Base-by-base conservation (phyloP, 169 alveolate species). In the Amoebophrya sp. region DNA sequence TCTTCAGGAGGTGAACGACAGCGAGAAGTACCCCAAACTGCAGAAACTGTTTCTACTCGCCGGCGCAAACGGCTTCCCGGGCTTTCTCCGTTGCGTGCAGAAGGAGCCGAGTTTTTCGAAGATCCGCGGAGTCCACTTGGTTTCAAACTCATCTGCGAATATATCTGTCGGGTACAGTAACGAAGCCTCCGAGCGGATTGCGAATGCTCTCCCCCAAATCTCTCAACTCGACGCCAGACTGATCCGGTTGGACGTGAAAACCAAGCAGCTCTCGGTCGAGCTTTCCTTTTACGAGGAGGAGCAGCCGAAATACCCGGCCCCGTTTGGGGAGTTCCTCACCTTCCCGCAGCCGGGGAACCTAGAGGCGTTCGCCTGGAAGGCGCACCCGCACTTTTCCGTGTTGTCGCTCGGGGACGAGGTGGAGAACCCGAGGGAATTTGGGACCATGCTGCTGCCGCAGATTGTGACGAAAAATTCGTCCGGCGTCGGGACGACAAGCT, bases 301-400 rank as follows among this genome's bases (percentile, higher is more conserved):
- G 35, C 35, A 18, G 83, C 12, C 1, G 83, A 18, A n/a, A 25
- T 66, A 7, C 83, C 83, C 83, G 35, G 83, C 83, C 2, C 83
- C 83, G 83, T 66, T 66, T 25, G 83, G 83, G 32, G 32, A 25
- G 32, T 66, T 66, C 83, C 83, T 66, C 83, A 66, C 83, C 83
- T 66, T 66, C 83, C 83, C 83, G 83, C 83, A 66, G 83, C 83
- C 83, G 39, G 83, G 83, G 83, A 66, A 66, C 83, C 83, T 66
- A 25, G 83, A 66, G 32, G 83, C 83, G 39, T 66, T 66, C 35
- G 32, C 12, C 35, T 66, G 83, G 83, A 66, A 66, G 35, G 83
- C 83, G 83, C 83, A 66, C 83, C 83, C 83, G 35, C 83, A 66
- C 83, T 66, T 66, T n/a, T 66, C 83, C 32, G 35, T 66, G 32